These are phyloP conservation scores for Salix purpurea DNA, from an alignment of 345 rosid genomes.

Conservation along the genomic window DNA sequence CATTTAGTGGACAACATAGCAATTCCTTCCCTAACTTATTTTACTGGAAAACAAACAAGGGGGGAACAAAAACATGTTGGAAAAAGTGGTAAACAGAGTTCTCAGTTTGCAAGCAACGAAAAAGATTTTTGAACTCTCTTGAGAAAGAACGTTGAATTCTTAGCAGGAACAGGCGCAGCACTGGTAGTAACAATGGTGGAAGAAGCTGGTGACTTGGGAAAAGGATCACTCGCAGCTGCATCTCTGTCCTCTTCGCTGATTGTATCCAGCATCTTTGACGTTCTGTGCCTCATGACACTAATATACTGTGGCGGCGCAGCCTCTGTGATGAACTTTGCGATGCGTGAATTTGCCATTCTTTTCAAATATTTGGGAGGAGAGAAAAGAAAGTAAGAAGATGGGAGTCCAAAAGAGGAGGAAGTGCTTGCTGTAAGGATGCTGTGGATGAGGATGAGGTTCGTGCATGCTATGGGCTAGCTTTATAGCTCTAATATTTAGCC, in stretches of 20 bases:
- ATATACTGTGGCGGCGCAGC: constrained; percentile 82
- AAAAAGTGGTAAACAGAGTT: neutral
- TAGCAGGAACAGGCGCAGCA: constrained; percentile 10
- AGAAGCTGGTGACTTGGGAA: constrained; percentile 27
- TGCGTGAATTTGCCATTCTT: constrained; percentile 58
- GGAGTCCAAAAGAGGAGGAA: neutral
- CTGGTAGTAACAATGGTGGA: neutral
- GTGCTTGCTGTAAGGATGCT: neutral
- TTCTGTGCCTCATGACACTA: constrained; percentile 60
- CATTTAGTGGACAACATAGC: neutral
- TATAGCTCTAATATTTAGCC: constrained; percentile 24
- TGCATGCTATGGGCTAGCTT: neutral
- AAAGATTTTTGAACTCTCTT: constrained; percentile 19
- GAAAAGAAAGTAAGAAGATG: neutral
- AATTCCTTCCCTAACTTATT: neutral
- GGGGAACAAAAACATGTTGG: neutral
- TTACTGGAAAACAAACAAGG: neutral
- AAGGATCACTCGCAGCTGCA: constrained; percentile 22
- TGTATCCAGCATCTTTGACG: constrained; percentile 65
- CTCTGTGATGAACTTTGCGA: constrained; percentile 65
- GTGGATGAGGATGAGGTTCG: constrained; percentile 16
- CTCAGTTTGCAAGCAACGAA: constrained; percentile 13
- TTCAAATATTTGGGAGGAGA: neutral
- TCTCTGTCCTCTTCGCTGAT: constrained; percentile 81
- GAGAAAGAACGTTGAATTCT: constrained; percentile 14